A percentile compares a stretch with the other conserved stretches of the same genome.
Conservation (phyloP, 1,284 basidiomycete species). For the Wolfiporia cocos region DNA sequence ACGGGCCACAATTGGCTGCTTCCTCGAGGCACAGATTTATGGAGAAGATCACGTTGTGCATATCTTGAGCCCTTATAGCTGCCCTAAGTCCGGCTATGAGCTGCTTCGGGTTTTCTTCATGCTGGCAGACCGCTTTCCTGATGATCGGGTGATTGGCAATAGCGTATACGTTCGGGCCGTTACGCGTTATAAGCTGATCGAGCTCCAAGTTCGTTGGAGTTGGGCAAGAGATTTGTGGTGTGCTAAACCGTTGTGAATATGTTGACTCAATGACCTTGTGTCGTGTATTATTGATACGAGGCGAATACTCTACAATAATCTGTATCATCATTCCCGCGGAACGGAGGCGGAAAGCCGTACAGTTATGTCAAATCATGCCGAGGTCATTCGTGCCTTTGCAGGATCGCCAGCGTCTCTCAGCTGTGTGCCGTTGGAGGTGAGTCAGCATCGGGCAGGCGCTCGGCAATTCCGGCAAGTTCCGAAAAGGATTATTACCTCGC, state of each 20-base stretch:
- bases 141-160: constrained; percentile 53
- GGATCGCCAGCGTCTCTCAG: no score
- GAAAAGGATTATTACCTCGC: constrained; percentile 5
- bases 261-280: no score
- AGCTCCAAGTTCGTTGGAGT: no score
- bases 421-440: background rate
- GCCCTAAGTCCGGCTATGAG: constrained; percentile 68
- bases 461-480: constrained; percentile 3
- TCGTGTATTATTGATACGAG: no score
- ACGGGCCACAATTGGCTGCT: constrained; percentile 50
- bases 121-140: constrained; percentile 19
- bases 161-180: constrained; percentile 74
- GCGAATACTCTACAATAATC: no score
- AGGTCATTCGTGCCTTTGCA: no score
- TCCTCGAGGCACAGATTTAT: constrained; percentile 38
- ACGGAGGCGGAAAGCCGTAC: no score
- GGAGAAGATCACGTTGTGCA: constrained; percentile 40
- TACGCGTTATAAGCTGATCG: no score
- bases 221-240: no score
- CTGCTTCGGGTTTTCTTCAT: constrained; percentile 66
- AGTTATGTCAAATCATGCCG: no score
- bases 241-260: no score
- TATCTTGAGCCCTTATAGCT: constrained; percentile 51
- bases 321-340: no score
- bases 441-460: constrained; percentile 3